Evolutionary conservation across 192 early-diverging fungal genomes (phyloP).

Genomic region (Coemansia sp.): DNA sequence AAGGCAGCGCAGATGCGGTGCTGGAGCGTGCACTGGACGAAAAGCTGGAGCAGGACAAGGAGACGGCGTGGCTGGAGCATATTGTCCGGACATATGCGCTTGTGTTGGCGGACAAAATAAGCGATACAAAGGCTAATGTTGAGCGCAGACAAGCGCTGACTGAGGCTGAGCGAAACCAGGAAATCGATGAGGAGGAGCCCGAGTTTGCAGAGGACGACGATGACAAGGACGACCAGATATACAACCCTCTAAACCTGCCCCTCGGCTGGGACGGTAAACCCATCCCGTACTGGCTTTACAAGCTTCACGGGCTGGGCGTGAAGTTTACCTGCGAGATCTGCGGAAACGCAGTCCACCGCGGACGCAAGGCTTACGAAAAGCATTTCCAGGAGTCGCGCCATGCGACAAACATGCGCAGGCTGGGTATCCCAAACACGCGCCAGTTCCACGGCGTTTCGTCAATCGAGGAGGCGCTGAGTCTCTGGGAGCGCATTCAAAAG

Average conservation of each 20-base stretch:
- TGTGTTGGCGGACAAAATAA: conserved; percentile 57
- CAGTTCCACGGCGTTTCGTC: conserved; percentile 90
- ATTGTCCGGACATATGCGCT: conserved; percentile 63
- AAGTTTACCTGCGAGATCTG: conserved; percentile 97
- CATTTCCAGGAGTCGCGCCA: conserved; percentile 97
- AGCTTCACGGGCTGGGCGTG: conserved; percentile 92
- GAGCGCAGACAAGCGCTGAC: conserved; percentile 92
- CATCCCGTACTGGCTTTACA: conserved; percentile 98
- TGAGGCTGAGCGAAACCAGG: conserved; percentile 76
- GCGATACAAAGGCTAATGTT: conserved; percentile 84
- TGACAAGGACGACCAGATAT: conserved; percentile 87
- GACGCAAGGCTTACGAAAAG: conserved; percentile 92
- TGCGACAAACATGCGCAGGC: conserved; percentile 87
- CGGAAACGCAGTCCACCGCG: conserved; percentile 92
- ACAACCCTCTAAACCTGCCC: conserved; percentile 95
- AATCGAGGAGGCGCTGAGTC: conserved; percentile 84
- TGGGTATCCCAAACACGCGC: conserved; percentile 86
- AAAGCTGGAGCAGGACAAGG: conserved; percentile 58
- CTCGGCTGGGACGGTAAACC: conserved; percentile 98
- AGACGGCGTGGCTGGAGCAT: conserved; percentile 65
- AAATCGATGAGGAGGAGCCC: conserved; percentile 69
- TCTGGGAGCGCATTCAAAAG: conserved; percentile 84
- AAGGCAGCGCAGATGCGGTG: conserved; percentile 21
- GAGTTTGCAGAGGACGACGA: conserved; percentile 65
- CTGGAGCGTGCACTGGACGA: conserved; percentile 32